Conservation (phyloP, 164 flowering plant species). For the Magnolia sinica region DNA sequence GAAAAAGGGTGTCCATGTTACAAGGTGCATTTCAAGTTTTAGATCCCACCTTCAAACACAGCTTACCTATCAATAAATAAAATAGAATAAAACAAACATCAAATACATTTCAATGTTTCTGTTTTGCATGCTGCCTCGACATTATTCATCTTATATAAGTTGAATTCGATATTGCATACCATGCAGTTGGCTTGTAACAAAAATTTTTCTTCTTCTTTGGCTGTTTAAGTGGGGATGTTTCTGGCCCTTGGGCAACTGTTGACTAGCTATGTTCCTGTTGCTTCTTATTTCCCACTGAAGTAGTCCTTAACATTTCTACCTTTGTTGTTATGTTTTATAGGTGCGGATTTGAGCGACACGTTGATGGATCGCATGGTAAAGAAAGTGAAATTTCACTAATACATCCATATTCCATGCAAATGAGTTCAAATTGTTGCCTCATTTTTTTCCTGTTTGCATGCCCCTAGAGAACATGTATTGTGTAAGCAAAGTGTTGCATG, state of each 20-base stretch:
- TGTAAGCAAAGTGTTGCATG: neutral
- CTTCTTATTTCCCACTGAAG: neutral
- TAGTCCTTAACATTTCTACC: conserved; percentile 4
- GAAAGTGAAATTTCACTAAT: neutral
- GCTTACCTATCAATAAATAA: too few species aligned
- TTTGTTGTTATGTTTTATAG: conserved; percentile 30
- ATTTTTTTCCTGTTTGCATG: neutral
- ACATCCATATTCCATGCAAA: neutral
- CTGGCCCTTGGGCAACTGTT: neutral
- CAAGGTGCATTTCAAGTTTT: too few species aligned
- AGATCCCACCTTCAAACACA: too few species aligned
- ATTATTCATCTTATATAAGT: too few species aligned
- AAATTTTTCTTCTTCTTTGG: too few species aligned
- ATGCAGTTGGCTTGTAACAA: too few species aligned
- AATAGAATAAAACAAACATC: too few species aligned
- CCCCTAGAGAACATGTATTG: neutral
- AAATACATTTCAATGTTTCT: too few species aligned
- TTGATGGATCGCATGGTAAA: conserved; percentile 98
- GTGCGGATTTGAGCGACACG: conserved; percentile 98
- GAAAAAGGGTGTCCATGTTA: too few species aligned
- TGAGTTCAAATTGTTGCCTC: neutral
- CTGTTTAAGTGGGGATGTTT: neutral
- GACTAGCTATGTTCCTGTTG: neutral
- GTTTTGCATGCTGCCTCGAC: too few species aligned
- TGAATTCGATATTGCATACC: too few species aligned